phyloP scores from a whole-genome alignment of 2,329 filamentous ascomycete species.

The Trichoderma semiorbis region DNA sequence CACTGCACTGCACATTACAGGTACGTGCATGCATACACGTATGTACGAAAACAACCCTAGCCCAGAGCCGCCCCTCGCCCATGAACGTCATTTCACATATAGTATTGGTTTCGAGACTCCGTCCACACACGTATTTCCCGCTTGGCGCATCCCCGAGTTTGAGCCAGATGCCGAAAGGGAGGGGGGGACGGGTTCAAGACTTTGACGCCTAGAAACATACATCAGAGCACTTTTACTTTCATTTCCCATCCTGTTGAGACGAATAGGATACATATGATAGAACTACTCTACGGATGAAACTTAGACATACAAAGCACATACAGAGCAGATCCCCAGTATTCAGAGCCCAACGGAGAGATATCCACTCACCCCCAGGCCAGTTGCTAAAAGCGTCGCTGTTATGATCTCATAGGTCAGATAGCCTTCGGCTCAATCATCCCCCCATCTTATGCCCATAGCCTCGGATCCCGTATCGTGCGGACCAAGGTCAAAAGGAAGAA shows the following conservation, averaged over 20 bases:
- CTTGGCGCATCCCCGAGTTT: not conserved
- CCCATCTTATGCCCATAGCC: not conserved
- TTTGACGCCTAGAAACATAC: not conserved
- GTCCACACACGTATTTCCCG: not conserved
- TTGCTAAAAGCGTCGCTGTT: not conserved
- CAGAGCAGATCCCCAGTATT: not conserved
- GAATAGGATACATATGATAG: not conserved
- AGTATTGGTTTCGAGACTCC: not conserved
- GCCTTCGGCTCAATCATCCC: not conserved
- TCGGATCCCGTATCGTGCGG: not conserved
- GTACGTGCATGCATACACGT: not conserved
- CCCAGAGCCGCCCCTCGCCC: not conserved
- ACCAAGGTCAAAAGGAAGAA: not conserved
- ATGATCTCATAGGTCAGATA: slow-evolving; percentile 11
- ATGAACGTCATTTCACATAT: not conserved
- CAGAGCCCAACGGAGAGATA: not conserved
- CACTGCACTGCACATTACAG: not conserved
- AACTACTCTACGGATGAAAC: not conserved
- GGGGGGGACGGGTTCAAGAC: not conserved
- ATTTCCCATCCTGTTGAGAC: not conserved
- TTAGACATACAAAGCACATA: not conserved
- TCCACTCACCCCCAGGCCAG: not conserved
- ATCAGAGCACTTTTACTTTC: not conserved
- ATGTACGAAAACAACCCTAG: not conserved
- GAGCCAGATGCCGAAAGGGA: not conserved